phyloP scores from a whole-genome alignment of 2,329 filamentous ascomycete genomes.

The Neoascochyta sp. region DNA sequence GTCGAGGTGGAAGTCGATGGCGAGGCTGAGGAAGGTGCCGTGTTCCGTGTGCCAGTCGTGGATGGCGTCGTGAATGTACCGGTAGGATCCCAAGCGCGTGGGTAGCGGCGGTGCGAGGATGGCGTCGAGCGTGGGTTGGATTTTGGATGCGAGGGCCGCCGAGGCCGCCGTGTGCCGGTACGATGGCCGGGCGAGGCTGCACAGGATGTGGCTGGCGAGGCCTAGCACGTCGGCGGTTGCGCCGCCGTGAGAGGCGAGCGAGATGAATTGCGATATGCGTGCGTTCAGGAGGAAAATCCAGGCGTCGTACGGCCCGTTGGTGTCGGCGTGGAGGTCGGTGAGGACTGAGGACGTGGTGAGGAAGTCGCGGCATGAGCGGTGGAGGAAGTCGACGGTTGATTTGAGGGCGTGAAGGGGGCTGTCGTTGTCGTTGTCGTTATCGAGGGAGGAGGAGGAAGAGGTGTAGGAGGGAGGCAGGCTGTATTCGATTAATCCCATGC shows the following conservation, averaged over 20 bases:
- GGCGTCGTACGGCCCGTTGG: not conserved
- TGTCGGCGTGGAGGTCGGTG: not conserved
- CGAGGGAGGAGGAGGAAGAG: too few relatives aligned
- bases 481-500: conserved; percentile 1
- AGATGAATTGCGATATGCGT: not conserved
- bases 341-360: not conserved
- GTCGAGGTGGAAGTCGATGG: not conserved
- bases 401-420: too few relatives aligned
- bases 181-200: conserved; percentile 1
- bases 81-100: too few relatives aligned
- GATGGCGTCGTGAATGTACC: too few relatives aligned
- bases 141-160: not conserved
- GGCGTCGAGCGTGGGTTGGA: not conserved
- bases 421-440: too few relatives aligned
- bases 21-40: not conserved
- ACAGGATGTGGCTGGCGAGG: not conserved
- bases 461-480: too few relatives aligned
- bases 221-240: not conserved
- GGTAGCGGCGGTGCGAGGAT: too few relatives aligned
- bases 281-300: conserved; percentile 1
- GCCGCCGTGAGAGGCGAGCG: not conserved
- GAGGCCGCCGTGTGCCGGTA: not conserved
- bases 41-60: not conserved
- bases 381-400: conserved; percentile 1
- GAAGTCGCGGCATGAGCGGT: conserved; percentile 1